Evolutionary conservation across 306 rosid species (phyloP).

Genomic region (Dryas octopetala): DNA sequence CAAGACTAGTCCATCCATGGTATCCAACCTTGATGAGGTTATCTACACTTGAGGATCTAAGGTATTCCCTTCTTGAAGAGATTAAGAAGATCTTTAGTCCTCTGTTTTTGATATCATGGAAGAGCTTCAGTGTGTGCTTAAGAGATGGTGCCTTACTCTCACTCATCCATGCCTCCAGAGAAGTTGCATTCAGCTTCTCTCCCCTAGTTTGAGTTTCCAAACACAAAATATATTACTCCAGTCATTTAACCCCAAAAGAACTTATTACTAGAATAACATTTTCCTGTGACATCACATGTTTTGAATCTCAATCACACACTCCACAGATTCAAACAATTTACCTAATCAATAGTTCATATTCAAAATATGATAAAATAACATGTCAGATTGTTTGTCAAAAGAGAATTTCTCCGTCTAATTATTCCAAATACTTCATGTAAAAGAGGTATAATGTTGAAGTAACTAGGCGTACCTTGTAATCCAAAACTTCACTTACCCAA

Average conservation of each 20-base stretch:
- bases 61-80: constrained; percentile 56
- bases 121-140: constrained; percentile 49
- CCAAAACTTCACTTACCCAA: constrained; percentile 38
- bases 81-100: constrained; percentile 49
- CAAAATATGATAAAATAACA: too few species aligned
- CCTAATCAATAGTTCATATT: too few species aligned
- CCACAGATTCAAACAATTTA: too few species aligned
- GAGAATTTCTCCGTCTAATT: too few species aligned
- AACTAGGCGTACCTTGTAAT: too few species aligned
- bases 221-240: background rate
- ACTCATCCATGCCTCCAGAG: constrained; percentile 58
- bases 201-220: constrained; percentile 38
- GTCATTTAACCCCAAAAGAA: too few species aligned
- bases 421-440: too few species aligned
- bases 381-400: background rate
- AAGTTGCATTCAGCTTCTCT: constrained; percentile 42
- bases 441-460: too few species aligned
- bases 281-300: too few species aligned
- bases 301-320: too few species aligned
- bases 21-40: constrained; percentile 63
- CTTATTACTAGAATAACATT: too few species aligned
- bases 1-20: constrained; percentile 62
- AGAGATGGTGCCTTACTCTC: constrained; percentile 56
- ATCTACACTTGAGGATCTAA: constrained; percentile 53
- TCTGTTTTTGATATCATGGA: constrained; percentile 52